phyloP scores from a whole-genome alignment of 805 yeast species.

The Ogataea pignaliae region DNA sequence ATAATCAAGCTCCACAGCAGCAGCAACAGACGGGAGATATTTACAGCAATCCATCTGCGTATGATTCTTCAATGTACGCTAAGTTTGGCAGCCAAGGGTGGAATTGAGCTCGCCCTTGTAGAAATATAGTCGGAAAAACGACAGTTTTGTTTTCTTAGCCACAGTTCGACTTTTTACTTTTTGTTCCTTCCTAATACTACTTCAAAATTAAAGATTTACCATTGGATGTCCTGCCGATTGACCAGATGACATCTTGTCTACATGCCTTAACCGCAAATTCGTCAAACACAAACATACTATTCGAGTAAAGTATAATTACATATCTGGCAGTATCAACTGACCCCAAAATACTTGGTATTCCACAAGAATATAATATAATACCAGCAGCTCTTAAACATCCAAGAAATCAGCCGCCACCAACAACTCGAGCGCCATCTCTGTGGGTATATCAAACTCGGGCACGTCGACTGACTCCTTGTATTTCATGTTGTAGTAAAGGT shows the following conservation, averaged over 20 bases:
- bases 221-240: background rate
- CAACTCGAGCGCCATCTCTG: constrained; percentile 88
- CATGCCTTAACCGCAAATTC: too few relatives aligned
- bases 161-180: too few relatives aligned
- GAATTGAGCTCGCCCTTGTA: background rate
- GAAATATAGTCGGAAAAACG: background rate
- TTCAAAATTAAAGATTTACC: background rate
- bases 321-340: too few relatives aligned
- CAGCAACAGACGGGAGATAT: constrained; percentile 29
- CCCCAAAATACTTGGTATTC: too few relatives aligned
- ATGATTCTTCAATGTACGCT: constrained; percentile 44
- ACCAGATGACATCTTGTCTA: too few relatives aligned
- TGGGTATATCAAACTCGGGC: constrained; percentile 88
- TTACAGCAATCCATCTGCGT: constrained; percentile 48
- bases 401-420: constrained; percentile 90
- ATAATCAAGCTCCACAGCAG: constrained; percentile 6
- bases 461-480: constrained; percentile 61
- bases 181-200: too few relatives aligned
- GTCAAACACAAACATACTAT: too few relatives aligned
- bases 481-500: constrained; percentile 69
- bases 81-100: constrained; percentile 22
- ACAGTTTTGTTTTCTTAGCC: background rate
- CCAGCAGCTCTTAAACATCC: constrained; percentile 42
- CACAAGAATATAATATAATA: background rate
- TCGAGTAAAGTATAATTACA: too few relatives aligned